Conservation (phyloP, 164 flowering plant genomes). For the Warburgia ugandensis region DNA sequence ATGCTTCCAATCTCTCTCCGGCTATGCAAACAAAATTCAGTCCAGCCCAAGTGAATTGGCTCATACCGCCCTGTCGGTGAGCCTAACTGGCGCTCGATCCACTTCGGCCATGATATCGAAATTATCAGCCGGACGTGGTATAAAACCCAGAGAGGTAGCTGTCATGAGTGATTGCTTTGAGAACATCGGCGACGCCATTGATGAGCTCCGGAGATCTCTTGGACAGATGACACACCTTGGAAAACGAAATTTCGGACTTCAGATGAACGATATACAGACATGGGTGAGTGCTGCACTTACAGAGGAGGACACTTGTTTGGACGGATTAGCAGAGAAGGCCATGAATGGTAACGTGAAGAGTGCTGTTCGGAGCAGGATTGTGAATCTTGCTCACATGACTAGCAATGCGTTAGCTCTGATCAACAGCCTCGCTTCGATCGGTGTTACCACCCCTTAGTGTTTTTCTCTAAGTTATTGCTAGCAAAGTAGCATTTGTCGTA, state of each 20-base stretch:
- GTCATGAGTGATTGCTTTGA: constrained; percentile 46
- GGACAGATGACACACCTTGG: constrained; percentile 29
- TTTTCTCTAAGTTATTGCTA: too few relatives aligned
- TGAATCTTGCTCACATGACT: constrained; percentile 27
- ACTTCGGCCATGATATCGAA: constrained; percentile 20
- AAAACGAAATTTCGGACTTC: constrained; percentile 22
- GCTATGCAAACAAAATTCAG: constrained; percentile 33
- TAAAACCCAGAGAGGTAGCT: constrained; percentile 27
- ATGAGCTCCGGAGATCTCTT: constrained; percentile 36
- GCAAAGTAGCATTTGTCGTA: too few relatives aligned
- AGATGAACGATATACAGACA: constrained; percentile 43
- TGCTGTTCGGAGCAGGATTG: constrained; percentile 20
- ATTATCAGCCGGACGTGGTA: constrained; percentile 7
- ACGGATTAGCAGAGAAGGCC: constrained; percentile 30
- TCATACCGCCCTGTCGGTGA: constrained; percentile 29
- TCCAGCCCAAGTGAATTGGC: constrained; percentile 26
- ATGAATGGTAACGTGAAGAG: constrained; percentile 20
- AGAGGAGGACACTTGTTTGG: constrained; percentile 51
- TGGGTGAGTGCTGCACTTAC: constrained; percentile 68
- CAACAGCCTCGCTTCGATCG: constrained; percentile 5
- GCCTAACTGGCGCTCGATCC: constrained; percentile 22
- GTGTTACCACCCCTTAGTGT: background rate
- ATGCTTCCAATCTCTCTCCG: constrained; percentile 34
- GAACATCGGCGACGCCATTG: constrained; percentile 35
- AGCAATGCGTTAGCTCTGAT: constrained; percentile 55